phyloP scores from a whole-genome alignment of 2,329 filamentous ascomycete species.

The Bisporella sp. region DNA sequence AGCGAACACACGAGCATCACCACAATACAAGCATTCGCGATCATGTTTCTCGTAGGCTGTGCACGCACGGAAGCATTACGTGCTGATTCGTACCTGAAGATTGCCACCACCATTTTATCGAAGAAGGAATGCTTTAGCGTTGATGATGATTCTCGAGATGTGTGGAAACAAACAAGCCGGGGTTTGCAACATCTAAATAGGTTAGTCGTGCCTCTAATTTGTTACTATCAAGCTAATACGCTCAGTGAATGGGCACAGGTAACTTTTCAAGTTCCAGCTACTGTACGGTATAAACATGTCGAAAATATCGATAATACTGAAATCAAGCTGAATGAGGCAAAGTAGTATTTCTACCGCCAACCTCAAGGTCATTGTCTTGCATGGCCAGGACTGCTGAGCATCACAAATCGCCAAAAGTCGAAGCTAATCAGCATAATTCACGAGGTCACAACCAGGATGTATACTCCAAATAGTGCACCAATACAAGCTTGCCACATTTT shows the following conservation, averaged over 20 bases:
- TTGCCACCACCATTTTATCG: conserved; percentile 19
- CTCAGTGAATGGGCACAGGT: conserved; percentile 28
- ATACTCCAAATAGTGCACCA: conserved; percentile 7
- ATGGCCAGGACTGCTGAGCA: conserved; percentile 20
- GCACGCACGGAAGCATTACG: conserved; percentile 19
- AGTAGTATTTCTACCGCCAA: conserved; percentile 22
- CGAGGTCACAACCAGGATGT: conserved; percentile 21
- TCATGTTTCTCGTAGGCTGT: conserved; percentile 27
- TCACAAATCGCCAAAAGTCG: conserved; percentile 24
- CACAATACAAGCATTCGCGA: conserved; percentile 24
- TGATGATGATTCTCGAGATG: conserved; percentile 16
- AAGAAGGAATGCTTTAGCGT: conserved; percentile 8
- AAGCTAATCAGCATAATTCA: conserved; percentile 23
- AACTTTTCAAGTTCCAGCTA: conserved; percentile 23
- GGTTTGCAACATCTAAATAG: conserved; percentile 27
- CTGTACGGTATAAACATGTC: too few species aligned
- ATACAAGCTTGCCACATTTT: conserved; percentile 19
- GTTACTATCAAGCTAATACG: conserved; percentile 14
- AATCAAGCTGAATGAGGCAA: conserved; percentile 11
- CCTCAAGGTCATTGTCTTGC: conserved; percentile 12
- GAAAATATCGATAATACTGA: conserved; percentile 7
- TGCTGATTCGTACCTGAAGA: conserved; percentile 21
- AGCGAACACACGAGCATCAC: conserved; percentile 19
- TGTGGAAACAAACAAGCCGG: conserved; percentile 23
- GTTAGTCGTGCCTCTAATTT: conserved; percentile 14